Percentiles rank a stretch among this genome's conserved stretches.
Evolutionary conservation across 345 rosid species (phyloP).

Genomic region (Passiflora organensis): DNA sequence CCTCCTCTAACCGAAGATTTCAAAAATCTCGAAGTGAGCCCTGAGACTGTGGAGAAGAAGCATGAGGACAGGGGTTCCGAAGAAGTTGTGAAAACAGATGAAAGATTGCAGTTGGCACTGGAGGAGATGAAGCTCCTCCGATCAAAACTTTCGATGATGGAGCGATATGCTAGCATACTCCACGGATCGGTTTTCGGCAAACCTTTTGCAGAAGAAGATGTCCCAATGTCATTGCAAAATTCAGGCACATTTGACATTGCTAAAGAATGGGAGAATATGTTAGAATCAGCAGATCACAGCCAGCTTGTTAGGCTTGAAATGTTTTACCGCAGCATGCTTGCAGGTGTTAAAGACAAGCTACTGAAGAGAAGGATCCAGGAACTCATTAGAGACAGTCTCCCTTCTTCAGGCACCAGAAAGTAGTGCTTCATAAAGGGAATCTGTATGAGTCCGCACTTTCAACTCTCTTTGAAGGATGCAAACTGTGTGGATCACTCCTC

Average conservation of each 20-base stretch:
- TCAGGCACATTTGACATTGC: constrained; percentile 55
- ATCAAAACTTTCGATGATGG: constrained; percentile 57
- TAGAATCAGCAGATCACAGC: constrained; percentile 61
- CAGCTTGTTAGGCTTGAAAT: constrained; percentile 68
- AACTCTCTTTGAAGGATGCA: no score
- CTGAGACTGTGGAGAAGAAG: constrained; percentile 14
- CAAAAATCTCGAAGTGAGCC: constrained; percentile 26
- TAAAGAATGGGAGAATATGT: constrained; percentile 72
- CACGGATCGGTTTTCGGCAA: constrained; percentile 77
- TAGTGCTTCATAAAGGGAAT: no score
- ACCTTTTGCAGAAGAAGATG: constrained; percentile 65
- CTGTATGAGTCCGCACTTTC: no score
- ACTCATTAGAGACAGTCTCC: constrained; percentile 60
- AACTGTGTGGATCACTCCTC: no score
- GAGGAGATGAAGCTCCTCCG: constrained; percentile 67
- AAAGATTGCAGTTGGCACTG: constrained; percentile 45
- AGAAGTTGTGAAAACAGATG: constrained; percentile 27
- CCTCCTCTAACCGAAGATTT: constrained; percentile 45
- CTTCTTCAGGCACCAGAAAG: constrained; percentile 21
- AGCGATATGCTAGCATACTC: constrained; percentile 69
- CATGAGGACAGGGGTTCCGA: constrained; percentile 20
- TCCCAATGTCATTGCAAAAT: constrained; percentile 47
- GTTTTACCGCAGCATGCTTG: constrained; percentile 68
- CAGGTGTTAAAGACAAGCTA: constrained; percentile 74
- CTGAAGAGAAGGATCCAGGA: constrained; percentile 81